These are phyloP conservation scores for Nemania sp. DNA, from an alignment of 2,329 filamentous ascomycete species.

Conservation along the genomic window DNA sequence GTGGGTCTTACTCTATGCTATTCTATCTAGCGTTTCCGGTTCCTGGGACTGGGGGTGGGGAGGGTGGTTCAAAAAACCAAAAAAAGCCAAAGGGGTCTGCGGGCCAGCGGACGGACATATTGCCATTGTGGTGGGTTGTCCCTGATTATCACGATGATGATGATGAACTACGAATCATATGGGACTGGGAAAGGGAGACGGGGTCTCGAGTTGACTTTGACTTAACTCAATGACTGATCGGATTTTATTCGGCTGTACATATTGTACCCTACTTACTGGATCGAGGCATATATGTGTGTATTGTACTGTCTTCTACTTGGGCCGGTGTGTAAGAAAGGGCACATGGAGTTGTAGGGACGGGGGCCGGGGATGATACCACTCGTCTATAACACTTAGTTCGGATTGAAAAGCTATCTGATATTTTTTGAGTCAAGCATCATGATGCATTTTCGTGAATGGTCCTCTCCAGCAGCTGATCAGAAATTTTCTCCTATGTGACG, in stretches of 20 bases:
- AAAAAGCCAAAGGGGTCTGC: slow-evolving; percentile 7
- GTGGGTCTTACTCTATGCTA: slow-evolving; percentile 19
- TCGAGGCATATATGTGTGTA: slow-evolving; percentile 33
- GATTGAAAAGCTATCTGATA: slow-evolving; percentile 16
- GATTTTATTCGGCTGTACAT: slow-evolving; percentile 30
- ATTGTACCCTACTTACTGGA: slow-evolving; percentile 33
- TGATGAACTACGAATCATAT: slow-evolving; percentile 31
- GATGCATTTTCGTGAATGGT: not conserved
- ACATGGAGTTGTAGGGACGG: slow-evolving; percentile 28
- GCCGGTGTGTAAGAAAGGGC: slow-evolving; percentile 19
- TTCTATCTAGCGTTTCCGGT: slow-evolving; percentile 13
- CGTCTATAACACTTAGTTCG: slow-evolving; percentile 13
- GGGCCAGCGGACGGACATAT: slow-evolving; percentile 12
- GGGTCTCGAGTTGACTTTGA: not conserved
- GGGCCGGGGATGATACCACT: slow-evolving; percentile 25
- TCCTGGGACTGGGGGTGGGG: slow-evolving; percentile 21
- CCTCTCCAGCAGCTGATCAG: not conserved
- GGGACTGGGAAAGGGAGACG: not conserved
- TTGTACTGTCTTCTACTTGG: slow-evolving; percentile 31
- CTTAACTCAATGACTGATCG: slow-evolving; percentile 4
- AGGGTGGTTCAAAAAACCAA: slow-evolving; percentile 16
- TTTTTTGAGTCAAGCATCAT: not conserved
- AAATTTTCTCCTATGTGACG: not conserved
- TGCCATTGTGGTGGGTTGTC: slow-evolving; percentile 18
- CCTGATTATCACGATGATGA: slow-evolving; percentile 35